Evolutionary conservation across 768 basidiomycete genomes (phyloP).

Genomic region (Scleroderma citrinum): DNA sequence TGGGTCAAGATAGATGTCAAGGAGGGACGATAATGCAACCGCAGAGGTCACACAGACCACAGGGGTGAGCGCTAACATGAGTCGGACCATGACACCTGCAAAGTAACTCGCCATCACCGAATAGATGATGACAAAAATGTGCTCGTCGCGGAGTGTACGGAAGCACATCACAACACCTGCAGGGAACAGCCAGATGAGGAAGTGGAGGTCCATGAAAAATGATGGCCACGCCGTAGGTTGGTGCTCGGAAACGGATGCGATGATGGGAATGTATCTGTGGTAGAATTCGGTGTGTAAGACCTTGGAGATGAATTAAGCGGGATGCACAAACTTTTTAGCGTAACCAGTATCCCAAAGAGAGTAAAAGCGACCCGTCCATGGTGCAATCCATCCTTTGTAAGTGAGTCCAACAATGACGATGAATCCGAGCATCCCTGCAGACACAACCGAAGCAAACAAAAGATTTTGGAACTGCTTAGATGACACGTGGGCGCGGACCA

Average conservation of each 20-base stretch:
- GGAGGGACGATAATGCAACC: constrained; percentile 79
- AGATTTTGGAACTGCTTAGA: constrained; percentile 89
- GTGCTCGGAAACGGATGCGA: constrained; percentile 98
- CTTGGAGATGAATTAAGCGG: neutral
- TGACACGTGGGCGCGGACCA: constrained; percentile 83
- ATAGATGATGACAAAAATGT: constrained; percentile 98
- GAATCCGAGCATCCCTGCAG: constrained; percentile 65
- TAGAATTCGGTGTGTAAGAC: constrained; percentile 7
- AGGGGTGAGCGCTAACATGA: constrained; percentile 96
- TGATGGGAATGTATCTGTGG: constrained; percentile 86
- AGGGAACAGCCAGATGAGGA: constrained; percentile 97
- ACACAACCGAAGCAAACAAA: constrained; percentile 62
- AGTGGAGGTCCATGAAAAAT: constrained; percentile 98
- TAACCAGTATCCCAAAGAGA: constrained; percentile 99
- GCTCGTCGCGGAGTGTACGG: constrained; percentile 91
- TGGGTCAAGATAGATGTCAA: constrained; percentile 90
- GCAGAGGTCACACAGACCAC: constrained; percentile 94
- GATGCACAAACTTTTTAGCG: constrained; percentile 76
- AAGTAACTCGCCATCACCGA: constrained; percentile 95
- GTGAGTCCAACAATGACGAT: constrained; percentile 75
- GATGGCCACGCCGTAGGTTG: constrained; percentile 99
- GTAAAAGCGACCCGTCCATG: constrained; percentile 99
- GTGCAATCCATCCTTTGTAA: constrained; percentile 92
- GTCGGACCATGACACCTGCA: constrained; percentile 98
- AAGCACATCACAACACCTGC: constrained; percentile 94